phyloP scores from a whole-genome alignment of 2,329 filamentous ascomycete species.

The Phialocephala subalpina region DNA sequence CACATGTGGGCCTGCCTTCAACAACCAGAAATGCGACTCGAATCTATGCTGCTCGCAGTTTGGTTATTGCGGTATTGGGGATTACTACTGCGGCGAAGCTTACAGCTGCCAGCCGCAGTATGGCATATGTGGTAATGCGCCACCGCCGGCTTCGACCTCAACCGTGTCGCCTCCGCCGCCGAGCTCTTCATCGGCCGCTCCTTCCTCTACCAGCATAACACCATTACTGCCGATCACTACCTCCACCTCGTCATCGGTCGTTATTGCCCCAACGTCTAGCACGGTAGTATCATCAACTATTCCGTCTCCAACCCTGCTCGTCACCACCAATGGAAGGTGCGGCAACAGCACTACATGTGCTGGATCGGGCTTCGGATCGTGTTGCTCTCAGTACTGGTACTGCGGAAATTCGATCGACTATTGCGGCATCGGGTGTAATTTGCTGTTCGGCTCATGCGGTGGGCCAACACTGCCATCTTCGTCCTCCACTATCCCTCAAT shows the following conservation, averaged over 20 bases:
- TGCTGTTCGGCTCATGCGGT: slow-evolving; percentile 6
- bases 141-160: background rate
- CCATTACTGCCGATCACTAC: background rate
- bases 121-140: slow-evolving; percentile 12
- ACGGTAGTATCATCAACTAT: slow-evolving; percentile 12
- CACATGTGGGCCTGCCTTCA: slow-evolving; percentile 11
- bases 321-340: slow-evolving; percentile 26
- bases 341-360: slow-evolving; percentile 21
- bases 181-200: background rate
- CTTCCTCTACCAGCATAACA: background rate
- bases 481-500: background rate
- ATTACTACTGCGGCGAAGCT: slow-evolving; percentile 8
- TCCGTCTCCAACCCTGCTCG: slow-evolving; percentile 10
- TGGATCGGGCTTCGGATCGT: slow-evolving; percentile 24
- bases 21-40: slow-evolving; percentile 33
- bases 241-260: slow-evolving; percentile 6
- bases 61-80: slow-evolving; percentile 23
- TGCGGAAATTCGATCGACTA: slow-evolving; percentile 26
- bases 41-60: slow-evolving; percentile 29
- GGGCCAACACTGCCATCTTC: slow-evolving; percentile 3
- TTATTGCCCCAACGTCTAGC: slow-evolving; percentile 9
- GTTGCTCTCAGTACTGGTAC: slow-evolving; percentile 25
- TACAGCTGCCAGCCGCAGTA: slow-evolving; percentile 13
- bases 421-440: slow-evolving; percentile 23
- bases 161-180: slow-evolving; percentile 5